These are phyloP conservation scores for Nicotiana attenuata DNA, from an alignment of 257 asterid species.

Conservation along the genomic window DNA sequence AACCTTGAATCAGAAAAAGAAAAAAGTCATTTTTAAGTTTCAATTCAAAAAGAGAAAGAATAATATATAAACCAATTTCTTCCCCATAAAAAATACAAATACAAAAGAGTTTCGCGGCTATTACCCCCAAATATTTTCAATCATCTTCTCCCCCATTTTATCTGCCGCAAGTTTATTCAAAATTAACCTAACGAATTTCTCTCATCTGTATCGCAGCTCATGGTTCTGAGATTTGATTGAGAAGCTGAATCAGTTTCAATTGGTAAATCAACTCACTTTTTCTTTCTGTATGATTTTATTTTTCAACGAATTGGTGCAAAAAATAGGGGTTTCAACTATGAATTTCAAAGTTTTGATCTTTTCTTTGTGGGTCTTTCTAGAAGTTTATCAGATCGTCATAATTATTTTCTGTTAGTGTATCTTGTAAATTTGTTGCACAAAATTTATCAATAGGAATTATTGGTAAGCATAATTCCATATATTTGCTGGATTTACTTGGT, in stretches of 20 bases:
- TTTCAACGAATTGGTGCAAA: not conserved
- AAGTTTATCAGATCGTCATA: not conserved
- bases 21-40: not conserved
- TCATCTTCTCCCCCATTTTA: constrained; percentile 10
- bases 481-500: constrained; percentile 2
- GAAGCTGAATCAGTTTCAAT: not conserved
- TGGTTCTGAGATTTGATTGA: not conserved
- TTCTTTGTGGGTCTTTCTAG: not conserved
- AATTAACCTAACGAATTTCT: not conserved
- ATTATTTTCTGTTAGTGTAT: not conserved
- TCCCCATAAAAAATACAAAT: not conserved
- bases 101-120: constrained; percentile 37
- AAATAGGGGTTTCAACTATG: not conserved
- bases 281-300: not conserved
- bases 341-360: not conserved
- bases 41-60: not conserved
- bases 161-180: constrained; percentile 9
- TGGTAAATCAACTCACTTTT: not conserved
- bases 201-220: constrained; percentile 12
- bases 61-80: not conserved
- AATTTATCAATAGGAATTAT: not conserved
- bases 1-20: not conserved
- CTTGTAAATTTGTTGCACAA: not conserved
- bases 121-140: constrained; percentile 15
- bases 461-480: not conserved